Conservation (phyloP, 345 rosid species). For the Microthlaspi erraticum region DNA sequence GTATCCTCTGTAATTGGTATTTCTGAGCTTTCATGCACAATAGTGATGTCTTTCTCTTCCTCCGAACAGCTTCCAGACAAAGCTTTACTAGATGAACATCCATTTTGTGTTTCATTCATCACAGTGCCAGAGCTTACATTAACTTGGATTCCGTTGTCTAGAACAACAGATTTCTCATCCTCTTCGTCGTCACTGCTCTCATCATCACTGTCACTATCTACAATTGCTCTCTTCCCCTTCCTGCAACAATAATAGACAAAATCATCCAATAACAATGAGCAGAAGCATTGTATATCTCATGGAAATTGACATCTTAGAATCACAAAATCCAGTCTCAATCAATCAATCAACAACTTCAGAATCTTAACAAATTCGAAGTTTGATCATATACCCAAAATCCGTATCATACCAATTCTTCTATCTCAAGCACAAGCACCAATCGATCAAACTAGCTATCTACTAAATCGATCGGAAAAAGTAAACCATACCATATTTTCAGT, state of each 20-base stretch:
- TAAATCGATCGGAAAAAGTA: neutral
- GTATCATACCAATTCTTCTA: too few relatives aligned
- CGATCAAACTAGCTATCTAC: too few relatives aligned
- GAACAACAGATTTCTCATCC: constrained; percentile 63
- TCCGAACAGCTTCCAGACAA: constrained; percentile 58
- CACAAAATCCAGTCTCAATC: too few relatives aligned
- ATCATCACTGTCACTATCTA: constrained; percentile 70
- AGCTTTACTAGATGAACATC: constrained; percentile 49
- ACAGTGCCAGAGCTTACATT: constrained; percentile 55
- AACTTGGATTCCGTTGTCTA: constrained; percentile 51
- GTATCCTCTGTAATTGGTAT: constrained; percentile 32
- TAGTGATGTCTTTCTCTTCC: constrained; percentile 56
- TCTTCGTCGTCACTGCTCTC: constrained; percentile 55
- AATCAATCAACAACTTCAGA: too few relatives aligned
- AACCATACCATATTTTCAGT: constrained; percentile 67
- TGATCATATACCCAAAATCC: too few relatives aligned
- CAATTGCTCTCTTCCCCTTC: constrained; percentile 82
- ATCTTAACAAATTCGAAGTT: too few relatives aligned
- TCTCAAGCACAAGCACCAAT: too few relatives aligned
- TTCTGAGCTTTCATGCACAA: constrained; percentile 39
- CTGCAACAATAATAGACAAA: constrained; percentile 41
- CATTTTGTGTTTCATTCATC: constrained; percentile 49
- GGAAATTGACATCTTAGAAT: too few relatives aligned
- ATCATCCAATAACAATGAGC: neutral
- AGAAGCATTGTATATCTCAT: too few relatives aligned